These are phyloP conservation scores for Toxoplasma gondii DNA, from an alignment of 169 alveolate genomes.

Conservation along the genomic window DNA sequence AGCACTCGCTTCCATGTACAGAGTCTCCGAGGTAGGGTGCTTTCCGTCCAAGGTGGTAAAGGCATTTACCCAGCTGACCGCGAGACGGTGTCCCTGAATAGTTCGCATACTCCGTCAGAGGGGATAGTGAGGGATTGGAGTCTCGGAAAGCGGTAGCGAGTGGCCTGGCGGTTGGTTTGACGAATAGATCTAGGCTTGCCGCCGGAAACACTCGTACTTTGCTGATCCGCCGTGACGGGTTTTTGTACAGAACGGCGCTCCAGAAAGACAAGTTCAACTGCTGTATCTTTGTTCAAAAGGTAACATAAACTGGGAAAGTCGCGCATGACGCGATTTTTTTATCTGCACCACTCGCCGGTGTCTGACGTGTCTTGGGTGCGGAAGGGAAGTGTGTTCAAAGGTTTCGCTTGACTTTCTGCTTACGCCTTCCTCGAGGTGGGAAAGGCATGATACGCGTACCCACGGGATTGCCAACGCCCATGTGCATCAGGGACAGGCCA, in stretches of 20 bases:
- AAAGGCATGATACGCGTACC: neutral
- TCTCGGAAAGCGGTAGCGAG: neutral
- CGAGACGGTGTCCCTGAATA: neutral
- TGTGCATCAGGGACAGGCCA: neutral
- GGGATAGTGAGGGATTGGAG: neutral
- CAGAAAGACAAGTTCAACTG: neutral
- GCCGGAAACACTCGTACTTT: neutral
- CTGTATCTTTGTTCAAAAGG: neutral
- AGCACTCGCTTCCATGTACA: neutral
- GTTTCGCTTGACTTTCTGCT: neutral
- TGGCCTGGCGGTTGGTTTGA: neutral
- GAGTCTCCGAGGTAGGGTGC: neutral
- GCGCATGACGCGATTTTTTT: neutral
- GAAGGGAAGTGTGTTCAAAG: neutral
- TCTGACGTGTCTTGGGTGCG: neutral
- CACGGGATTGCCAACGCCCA: neutral
- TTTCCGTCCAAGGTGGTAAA: neutral
- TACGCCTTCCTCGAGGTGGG: neutral
- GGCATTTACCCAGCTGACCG: neutral
- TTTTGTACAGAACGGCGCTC: slow-evolving; percentile 5
- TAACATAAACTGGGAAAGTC: neutral
- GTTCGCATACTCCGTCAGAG: neutral
- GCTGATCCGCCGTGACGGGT: neutral
- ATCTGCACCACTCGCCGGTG: neutral
- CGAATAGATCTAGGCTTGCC: neutral